Evolutionary conservation across 768 basidiomycete species (phyloP), one percentile per base, ranked within the genome.

Genomic region (Sporobolomyces phaffii): DNA sequence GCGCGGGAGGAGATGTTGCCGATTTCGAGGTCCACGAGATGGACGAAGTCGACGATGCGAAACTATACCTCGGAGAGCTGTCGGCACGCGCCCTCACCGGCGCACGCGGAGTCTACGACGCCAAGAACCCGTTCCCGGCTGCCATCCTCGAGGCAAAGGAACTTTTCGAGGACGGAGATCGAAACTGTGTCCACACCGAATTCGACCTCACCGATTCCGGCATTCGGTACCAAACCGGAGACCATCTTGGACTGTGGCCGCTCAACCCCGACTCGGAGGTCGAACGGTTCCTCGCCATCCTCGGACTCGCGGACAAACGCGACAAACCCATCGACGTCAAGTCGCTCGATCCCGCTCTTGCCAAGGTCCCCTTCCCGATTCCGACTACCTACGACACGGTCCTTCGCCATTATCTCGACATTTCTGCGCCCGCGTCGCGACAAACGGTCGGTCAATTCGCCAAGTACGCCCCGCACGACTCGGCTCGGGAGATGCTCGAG

Each of bases 311-410:
- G 70, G 82, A 87, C 67, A 90, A 90, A 80, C 84, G 85, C 75
- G 86, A 93, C 77, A 82, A 83, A 43, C 85, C 91, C 52, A 90
- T 99, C 74, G 85, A 86, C 70, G 91, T 99, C 65, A 91, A 92
- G 76, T 94, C 91, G n/a, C 85, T 98, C 65, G 94, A 99, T 75
- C 94, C 96, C 24, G 91, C 93, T 20, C 83, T 99, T 34, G 94
- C 94, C 64, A 98, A 98, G 79, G 93, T 98, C 63, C 94, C 94
- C 22, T 99, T 98, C 87, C 94, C 96, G 17, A 89, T 92, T 24
- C 94, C 94, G 1, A 92, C 93, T 2, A 97, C 93, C 11, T 97
- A 96, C 74, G 84, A 82, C 65, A 88, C 91, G 52, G 91, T 97
- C 69, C 85, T 99, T 68, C 86, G 92, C 41, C 89, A 98, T 80